Evolutionary conservation across 2,329 filamentous ascomycete genomes (phyloP).

Genomic region (Graphiopsis chlorocephala): DNA sequence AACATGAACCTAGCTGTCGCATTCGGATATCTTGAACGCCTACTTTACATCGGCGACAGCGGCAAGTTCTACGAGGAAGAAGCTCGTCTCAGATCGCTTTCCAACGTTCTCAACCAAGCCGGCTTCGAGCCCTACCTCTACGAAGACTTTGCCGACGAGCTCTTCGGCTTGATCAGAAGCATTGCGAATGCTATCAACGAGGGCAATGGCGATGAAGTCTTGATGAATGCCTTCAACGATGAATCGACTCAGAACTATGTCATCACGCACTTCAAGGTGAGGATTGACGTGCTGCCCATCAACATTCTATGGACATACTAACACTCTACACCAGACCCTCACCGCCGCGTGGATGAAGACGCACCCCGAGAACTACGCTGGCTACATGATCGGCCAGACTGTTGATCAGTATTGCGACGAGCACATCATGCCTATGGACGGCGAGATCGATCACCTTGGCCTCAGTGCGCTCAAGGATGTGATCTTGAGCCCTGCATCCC

Average conservation of each 20-base stretch:
- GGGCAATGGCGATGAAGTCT: constrained; percentile 48
- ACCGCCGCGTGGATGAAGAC: constrained; percentile 82
- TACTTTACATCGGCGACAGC: constrained; percentile 66
- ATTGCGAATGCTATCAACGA: constrained; percentile 57
- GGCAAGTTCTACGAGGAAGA: constrained; percentile 67
- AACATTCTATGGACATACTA: not conserved
- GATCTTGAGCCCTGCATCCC: constrained; percentile 72
- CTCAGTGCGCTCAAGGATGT: constrained; percentile 74
- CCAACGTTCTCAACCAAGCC: constrained; percentile 65
- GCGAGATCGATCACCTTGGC: constrained; percentile 89
- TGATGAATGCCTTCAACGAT: constrained; percentile 67
- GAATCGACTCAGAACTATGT: constrained; percentile 65
- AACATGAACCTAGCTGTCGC: constrained; percentile 66
- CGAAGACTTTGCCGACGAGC: constrained; percentile 81
- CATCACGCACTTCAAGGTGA: constrained; percentile 75
- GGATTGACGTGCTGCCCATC: not conserved
- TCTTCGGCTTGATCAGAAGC: constrained; percentile 63
- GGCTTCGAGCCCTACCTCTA: constrained; percentile 69
- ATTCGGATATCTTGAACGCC: constrained; percentile 87
- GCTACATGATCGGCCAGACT: constrained; percentile 63
- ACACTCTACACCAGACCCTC: constrained; percentile 58
- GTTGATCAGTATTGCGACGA: constrained; percentile 67
- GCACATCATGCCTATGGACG: constrained; percentile 69
- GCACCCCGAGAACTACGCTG: constrained; percentile 65
- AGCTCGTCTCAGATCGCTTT: constrained; percentile 68